Evolutionary conservation across 345 rosid genomes (phyloP).

Genomic region (Rhodomyrtus tomentosa): DNA sequence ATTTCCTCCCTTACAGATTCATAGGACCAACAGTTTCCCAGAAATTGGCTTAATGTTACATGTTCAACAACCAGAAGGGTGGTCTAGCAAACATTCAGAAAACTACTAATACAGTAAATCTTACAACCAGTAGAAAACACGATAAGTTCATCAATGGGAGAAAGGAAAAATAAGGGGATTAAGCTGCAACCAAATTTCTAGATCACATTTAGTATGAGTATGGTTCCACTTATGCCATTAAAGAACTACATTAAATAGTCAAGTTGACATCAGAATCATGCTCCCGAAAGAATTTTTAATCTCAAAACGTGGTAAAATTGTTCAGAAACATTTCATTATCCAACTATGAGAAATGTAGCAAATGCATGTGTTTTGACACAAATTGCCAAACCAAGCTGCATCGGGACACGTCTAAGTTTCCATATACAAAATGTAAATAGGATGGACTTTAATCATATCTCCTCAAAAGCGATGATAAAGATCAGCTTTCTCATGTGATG

Average conservation of each 20-base stretch:
- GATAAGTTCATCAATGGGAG: background rate
- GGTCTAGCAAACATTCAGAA: background rate
- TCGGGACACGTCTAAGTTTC: background rate
- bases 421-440: background rate
- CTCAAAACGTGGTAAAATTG: background rate
- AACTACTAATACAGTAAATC: background rate
- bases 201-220: background rate
- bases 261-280: background rate
- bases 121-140: background rate
- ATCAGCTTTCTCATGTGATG: background rate
- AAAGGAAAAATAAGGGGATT: background rate
- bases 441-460: background rate
- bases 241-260: background rate
- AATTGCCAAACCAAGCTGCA: background rate
- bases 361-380: background rate
- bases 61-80: background rate
- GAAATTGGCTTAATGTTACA: background rate
- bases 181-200: background rate
- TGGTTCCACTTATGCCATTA: background rate
- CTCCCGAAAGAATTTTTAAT: background rate
- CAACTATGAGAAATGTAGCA: background rate
- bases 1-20: background rate
- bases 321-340: background rate
- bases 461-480: background rate
- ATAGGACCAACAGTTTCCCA: background rate